A percentile compares a stretch with the other conserved stretches of the same genome.
These are phyloP conservation scores for Drechslerella stenobrocha DNA, from an alignment of 2,329 filamentous ascomycete genomes.

Conservation along the genomic window DNA sequence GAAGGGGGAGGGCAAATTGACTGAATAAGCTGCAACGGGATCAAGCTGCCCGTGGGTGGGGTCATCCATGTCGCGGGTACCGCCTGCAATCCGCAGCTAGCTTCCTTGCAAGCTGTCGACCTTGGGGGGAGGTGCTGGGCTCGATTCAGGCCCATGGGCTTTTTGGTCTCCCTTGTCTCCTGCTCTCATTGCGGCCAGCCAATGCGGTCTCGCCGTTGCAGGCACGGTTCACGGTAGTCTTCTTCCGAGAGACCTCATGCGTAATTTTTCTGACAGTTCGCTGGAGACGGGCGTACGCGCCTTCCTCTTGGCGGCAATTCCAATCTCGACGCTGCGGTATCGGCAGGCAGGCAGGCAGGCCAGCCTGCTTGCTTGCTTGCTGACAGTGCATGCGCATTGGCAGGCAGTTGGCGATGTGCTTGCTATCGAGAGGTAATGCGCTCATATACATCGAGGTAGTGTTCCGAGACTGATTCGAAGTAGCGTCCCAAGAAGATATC, in stretches of 20 bases:
- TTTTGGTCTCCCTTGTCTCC: background rate
- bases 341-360: slow-evolving; percentile 1
- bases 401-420: background rate
- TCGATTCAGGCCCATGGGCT: background rate
- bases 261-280: slow-evolving; percentile 28
- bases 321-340: slow-evolving; percentile 17
- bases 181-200: background rate
- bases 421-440: slow-evolving; percentile 1
- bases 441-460: too few relatives aligned
- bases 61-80: slow-evolving; percentile 46
- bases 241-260: slow-evolving; percentile 26
- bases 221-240: background rate
- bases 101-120: slow-evolving; percentile 25
- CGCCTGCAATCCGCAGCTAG: slow-evolving; percentile 25
- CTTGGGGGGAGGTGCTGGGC: slow-evolving; percentile 2
- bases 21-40: slow-evolving; percentile 39
- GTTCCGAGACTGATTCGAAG: too few relatives aligned
- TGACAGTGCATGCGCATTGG: background rate
- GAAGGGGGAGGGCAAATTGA: slow-evolving; percentile 2
- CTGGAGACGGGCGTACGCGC: background rate
- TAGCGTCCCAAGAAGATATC: too few relatives aligned
- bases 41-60: slow-evolving; percentile 46
- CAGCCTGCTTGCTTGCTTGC: background rate
- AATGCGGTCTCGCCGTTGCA: background rate
- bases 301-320: slow-evolving; percentile 9